Percentiles rank a stretch among this genome's conserved stretches.
These are phyloP conservation scores for Triticum urartu DNA, from an alignment of 176 grass and related monocot species.

Conservation along the genomic window DNA sequence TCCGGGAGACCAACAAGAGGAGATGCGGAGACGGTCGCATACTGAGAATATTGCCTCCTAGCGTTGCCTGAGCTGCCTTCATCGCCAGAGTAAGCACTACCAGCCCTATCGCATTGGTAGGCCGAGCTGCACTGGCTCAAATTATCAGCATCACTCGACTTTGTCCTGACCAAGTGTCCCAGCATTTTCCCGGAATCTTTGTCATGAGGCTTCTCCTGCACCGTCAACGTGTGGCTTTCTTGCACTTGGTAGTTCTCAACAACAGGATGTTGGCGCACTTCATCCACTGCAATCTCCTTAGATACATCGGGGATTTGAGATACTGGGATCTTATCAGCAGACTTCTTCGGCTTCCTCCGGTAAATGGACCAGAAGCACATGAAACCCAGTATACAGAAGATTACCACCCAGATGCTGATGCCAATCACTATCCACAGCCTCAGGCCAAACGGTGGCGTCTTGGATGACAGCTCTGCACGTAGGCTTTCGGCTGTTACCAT, in stretches of 20 bases:
- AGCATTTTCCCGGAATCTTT: slow-evolving; percentile 61
- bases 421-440: slow-evolving; percentile 36
- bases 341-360: slow-evolving; percentile 6
- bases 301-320: slow-evolving; percentile 28
- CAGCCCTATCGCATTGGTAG: slow-evolving; percentile 55
- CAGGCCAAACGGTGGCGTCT: slow-evolving; percentile 20
- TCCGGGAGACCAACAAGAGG: slow-evolving; percentile 73
- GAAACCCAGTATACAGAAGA: slow-evolving; percentile 27
- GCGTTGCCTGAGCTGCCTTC: slow-evolving; percentile 59
- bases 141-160: slow-evolving; percentile 67
- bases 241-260: not conserved
- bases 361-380: slow-evolving; percentile 34
- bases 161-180: slow-evolving; percentile 51
- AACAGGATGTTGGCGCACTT: not conserved
- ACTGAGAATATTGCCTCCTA: slow-evolving; percentile 39
- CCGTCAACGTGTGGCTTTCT: slow-evolving; percentile 18
- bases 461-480: slow-evolving; percentile 18
- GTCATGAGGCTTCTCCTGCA: slow-evolving; percentile 34
- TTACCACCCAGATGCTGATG: slow-evolving; percentile 33
- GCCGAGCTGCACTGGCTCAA: slow-evolving; percentile 70
- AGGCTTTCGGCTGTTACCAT: slow-evolving; percentile 8
- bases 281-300: slow-evolving; percentile 29
- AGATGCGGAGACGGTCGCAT: slow-evolving; percentile 62
- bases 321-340: slow-evolving; percentile 47
- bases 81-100: slow-evolving; percentile 56